A percentile compares a stretch with the other conserved stretches of the same genome.
phyloP scores from a whole-genome alignment of 2,329 filamentous ascomycete species.

The Scorias spongiosa region DNA sequence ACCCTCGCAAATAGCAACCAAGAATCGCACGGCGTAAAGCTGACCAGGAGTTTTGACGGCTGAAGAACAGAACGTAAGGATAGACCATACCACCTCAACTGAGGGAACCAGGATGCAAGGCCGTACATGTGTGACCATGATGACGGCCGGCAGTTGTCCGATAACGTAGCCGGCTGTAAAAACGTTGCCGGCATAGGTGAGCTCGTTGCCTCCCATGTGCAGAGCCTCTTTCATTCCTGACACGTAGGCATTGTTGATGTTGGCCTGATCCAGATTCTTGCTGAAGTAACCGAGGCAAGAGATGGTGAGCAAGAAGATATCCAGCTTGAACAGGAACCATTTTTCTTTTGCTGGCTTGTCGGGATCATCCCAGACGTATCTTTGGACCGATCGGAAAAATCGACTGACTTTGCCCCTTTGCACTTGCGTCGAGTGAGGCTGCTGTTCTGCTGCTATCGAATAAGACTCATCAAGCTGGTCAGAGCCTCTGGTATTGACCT shows the following conservation, averaged over 20 bases:
- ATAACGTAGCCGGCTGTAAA: constrained; percentile 20
- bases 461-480: not conserved
- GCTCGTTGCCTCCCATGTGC: constrained; percentile 22
- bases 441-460: not conserved
- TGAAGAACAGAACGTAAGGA: constrained; percentile 25
- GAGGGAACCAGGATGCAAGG: constrained; percentile 19
- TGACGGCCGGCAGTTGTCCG: constrained; percentile 24
- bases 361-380: not conserved
- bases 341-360: constrained; percentile 1
- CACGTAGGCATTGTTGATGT: constrained; percentile 30
- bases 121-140: constrained; percentile 20
- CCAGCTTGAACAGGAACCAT: constrained; percentile 8
- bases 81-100: constrained; percentile 27
- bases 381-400: not conserved
- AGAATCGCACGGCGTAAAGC: constrained; percentile 25
- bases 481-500: not conserved
- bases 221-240: constrained; percentile 28
- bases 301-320: constrained; percentile 6
- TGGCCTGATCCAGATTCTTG: constrained; percentile 22
- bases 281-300: constrained; percentile 5
- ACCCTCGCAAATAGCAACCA: constrained; percentile 38
- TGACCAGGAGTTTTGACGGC: constrained; percentile 23
- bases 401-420: not conserved
- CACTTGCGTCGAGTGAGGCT: not conserved
- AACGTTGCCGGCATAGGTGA: constrained; percentile 25